Conservation (phyloP, 2,329 filamentous ascomycete species). For the Dactylellina sp. region DNA sequence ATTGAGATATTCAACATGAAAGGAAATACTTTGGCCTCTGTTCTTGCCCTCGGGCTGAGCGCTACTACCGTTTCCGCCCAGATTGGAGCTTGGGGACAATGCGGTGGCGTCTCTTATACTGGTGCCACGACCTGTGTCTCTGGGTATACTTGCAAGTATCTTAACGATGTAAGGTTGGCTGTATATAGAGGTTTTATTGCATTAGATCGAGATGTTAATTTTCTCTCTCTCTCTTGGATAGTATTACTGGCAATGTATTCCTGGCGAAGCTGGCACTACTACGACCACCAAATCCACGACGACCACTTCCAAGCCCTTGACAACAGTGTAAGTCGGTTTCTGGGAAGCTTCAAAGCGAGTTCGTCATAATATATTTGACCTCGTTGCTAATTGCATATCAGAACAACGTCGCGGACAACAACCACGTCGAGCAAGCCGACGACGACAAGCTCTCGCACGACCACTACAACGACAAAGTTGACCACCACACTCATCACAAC, state of each 20-base stretch:
- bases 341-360: too few relatives aligned
- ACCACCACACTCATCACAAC: constrained; percentile 15
- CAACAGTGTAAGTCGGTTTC: constrained; percentile 6
- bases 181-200: too few relatives aligned
- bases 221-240: constrained; percentile 13
- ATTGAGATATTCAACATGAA: constrained; percentile 41
- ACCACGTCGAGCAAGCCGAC: constrained; percentile 14
- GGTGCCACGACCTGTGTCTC: constrained; percentile 65
- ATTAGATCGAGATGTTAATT: neutral
- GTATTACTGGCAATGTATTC: constrained; percentile 55
- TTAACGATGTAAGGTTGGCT: constrained; percentile 63
- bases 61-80: constrained; percentile 61
- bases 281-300: constrained; percentile 1
- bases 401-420: constrained; percentile 13
- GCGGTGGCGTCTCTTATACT: constrained; percentile 64
- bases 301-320: constrained; percentile 18
- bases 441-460: neutral
- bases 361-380: too few relatives aligned
- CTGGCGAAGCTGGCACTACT: constrained; percentile 28
- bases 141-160: constrained; percentile 64
- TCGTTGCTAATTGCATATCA: constrained; percentile 6
- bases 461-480: constrained; percentile 14
- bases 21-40: constrained; percentile 28
- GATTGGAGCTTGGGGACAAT: constrained; percentile 64
- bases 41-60: constrained; percentile 43